These are phyloP conservation scores for Leishmania amazonensis DNA, from an alignment of 208 protist genomes.

Conservation along the genomic window DNA sequence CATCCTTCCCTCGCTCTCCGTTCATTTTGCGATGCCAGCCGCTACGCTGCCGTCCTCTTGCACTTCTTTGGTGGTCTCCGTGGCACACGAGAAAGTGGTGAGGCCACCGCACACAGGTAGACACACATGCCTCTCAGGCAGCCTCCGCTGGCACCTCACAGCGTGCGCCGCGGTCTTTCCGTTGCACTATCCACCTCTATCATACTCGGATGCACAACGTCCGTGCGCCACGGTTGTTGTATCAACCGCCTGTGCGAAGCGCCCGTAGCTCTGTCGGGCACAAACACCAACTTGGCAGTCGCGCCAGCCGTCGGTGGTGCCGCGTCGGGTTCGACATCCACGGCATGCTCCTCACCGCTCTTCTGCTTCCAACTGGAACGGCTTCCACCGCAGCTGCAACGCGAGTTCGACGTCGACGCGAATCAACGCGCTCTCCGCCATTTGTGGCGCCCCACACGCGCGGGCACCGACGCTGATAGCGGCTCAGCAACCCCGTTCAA, in stretches of 20 bases:
- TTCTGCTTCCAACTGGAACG: slow-evolving; percentile 25
- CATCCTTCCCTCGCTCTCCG: not conserved
- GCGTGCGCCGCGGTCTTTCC: not conserved
- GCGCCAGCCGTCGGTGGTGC: not conserved
- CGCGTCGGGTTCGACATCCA: not conserved
- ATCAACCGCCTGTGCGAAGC: not conserved
- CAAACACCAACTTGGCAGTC: not conserved
- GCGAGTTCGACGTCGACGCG: slow-evolving; percentile 37
- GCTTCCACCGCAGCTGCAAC: slow-evolving; percentile 35
- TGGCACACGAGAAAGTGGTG: not conserved
- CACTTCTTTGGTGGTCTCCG: not conserved
- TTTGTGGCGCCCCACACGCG: slow-evolving; percentile 7
- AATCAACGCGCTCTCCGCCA: slow-evolving; percentile 40
- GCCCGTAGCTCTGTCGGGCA: not conserved
- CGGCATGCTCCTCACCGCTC: not conserved
- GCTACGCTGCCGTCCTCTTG: not conserved
- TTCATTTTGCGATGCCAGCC: not conserved
- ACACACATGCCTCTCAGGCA: not conserved
- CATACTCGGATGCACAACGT: not conserved
- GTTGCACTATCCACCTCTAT: not conserved
- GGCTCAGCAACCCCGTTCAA: not conserved
- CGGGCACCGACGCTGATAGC: not conserved
- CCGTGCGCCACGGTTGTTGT: not conserved
- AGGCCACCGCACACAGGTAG: not conserved
- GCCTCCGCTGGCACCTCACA: not conserved